Evolutionary conservation across 805 yeast genomes (phyloP).

Genomic region (Teunomyces atbi): DNA sequence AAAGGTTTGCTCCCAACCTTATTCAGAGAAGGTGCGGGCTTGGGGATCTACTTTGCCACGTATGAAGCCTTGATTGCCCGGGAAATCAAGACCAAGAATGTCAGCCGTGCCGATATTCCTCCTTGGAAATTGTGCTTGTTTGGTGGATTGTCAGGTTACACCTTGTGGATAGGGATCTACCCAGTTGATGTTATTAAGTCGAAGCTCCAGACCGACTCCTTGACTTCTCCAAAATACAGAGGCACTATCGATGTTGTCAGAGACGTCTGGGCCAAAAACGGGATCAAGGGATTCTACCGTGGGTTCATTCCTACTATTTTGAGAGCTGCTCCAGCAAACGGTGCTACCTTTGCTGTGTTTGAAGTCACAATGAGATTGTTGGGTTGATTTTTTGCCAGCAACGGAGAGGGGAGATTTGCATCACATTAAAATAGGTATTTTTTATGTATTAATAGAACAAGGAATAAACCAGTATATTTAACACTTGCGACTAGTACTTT

Average conservation of each 20-base stretch:
- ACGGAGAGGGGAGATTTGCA: not conserved
- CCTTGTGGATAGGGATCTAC: slow-evolving; percentile 81
- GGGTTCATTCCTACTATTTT: slow-evolving; percentile 91
- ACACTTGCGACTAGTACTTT: not conserved
- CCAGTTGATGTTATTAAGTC: slow-evolving; percentile 93
- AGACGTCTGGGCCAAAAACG: slow-evolving; percentile 54
- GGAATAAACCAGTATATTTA: too few relatives aligned
- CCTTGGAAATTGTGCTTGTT: slow-evolving; percentile 82
- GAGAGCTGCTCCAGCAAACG: slow-evolving; percentile 98
- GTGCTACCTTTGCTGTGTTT: slow-evolving; percentile 92
- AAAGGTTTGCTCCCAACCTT: slow-evolving; percentile 84
- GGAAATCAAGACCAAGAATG: slow-evolving; percentile 49
- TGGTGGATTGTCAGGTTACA: slow-evolving; percentile 90
- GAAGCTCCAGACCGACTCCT: slow-evolving; percentile 67
- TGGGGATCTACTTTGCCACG: slow-evolving; percentile 86
- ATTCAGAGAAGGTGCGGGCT: slow-evolving; percentile 96
- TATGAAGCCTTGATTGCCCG: slow-evolving; percentile 83
- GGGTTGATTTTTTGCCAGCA: slow-evolving; percentile 19
- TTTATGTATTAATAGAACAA: not conserved
- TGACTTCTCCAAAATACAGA: slow-evolving; percentile 57
- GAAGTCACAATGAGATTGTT: slow-evolving; percentile 80
- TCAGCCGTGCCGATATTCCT: slow-evolving; percentile 71
- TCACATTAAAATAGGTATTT: not conserved
- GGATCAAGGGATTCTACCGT: slow-evolving; percentile 76
- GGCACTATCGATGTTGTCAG: slow-evolving; percentile 59